Base-by-base conservation (phyloP, 768 basidiomycete genomes). In the Naganishia antarctica region DNA sequence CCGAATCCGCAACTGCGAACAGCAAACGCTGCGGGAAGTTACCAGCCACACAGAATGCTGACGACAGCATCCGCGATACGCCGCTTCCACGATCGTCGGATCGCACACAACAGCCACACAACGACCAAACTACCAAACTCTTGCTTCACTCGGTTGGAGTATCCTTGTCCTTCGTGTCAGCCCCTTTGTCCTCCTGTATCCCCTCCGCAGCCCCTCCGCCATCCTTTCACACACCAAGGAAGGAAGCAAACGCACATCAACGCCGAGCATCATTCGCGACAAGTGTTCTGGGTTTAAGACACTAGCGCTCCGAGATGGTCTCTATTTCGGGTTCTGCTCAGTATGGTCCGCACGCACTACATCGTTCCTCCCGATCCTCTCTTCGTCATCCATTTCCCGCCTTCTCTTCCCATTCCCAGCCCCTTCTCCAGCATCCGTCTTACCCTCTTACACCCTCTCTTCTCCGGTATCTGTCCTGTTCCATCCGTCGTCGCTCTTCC, bases 201-300 rank as follows among this genome's bases (percentile, higher is more conserved):
- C 37, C 16, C 16, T 7, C 8, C 37, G 8, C 7, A 16, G 37
- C n/a, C 53, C 34, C 40, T 57, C 21, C 11, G 21, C 37, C 23
- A 18, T 57, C 53, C 53, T 57, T 57, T 57, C 37, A 40, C 34
- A 23, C 29, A 12, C 12, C 11, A 57, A 2, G 37, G 13, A 57
- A 41, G 21, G 23, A 34, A 34, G 50, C 31, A 51, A 51, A 51
- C 9, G n/a, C n/a, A 18, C 31, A 51, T 44, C 43, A 51, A 32
- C 50, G 21, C 50, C 50, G 50, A 51, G 37, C 53, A 21, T n/a
- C 23, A 34, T 32, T 49, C 7, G 11, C 47, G 9, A 49, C 47
- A 49, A 57, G 37, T 40, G 53, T 57, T 57, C 53, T 57, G 53
- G 53, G 26, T 34, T 29, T 21, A 57, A 15, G 18, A 34, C 50